Base-by-base conservation (phyloP, 768 basidiomycete species). In the Coprinellus aureogranulatus region DNA sequence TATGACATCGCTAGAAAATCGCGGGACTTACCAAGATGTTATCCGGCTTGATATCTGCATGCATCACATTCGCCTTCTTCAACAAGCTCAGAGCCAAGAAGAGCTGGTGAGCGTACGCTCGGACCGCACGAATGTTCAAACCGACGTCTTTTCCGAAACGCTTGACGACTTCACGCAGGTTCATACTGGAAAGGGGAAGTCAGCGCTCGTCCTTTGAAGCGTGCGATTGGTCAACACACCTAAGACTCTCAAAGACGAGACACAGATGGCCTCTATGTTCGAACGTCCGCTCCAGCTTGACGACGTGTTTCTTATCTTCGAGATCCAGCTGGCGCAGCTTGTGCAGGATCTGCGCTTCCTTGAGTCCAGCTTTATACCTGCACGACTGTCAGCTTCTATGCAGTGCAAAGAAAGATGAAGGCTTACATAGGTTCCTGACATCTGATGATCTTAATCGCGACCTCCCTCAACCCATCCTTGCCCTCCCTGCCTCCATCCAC, bases 101-200 rank as follows among this genome's bases (percentile, higher is more conserved):
- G 53, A 99, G 85, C 68, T 99, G 97, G 64, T 96, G 92, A 28
- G 97, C 88, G 69, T 99, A 99, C n/a, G 95, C 94, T 63, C 96
- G 86, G n/a, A 99, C 97, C 50, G 97, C 97, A 63, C 88, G 85
- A 65, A 98, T 89, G 66, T 98, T 97, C 23, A 99, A 76, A 16
- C 97, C 97, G 55, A 99, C 89, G 64, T 99, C 94, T 70, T 98
- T 98, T 45, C 97, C 97, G 70, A 98, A 98, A 20, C 94, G 88
- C 72, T 98, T 98, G 58, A 98, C 89, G 39, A 98, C 94, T 57
- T 98, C 97, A 57, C 96, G 91, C 22, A 99, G 82, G 67, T 99
- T 98, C 97, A 63, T 96, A 89, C 70, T 98, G 97, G 62, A 98
- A 89, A 71, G 97, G 99, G 67, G 46, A 99, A 79, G 72, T 99